Evolutionary conservation across 1,139 yeast genomes (phyloP), one percentile per base, ranked within the genome.

Genomic region (Hyphopichia fennica): DNA sequence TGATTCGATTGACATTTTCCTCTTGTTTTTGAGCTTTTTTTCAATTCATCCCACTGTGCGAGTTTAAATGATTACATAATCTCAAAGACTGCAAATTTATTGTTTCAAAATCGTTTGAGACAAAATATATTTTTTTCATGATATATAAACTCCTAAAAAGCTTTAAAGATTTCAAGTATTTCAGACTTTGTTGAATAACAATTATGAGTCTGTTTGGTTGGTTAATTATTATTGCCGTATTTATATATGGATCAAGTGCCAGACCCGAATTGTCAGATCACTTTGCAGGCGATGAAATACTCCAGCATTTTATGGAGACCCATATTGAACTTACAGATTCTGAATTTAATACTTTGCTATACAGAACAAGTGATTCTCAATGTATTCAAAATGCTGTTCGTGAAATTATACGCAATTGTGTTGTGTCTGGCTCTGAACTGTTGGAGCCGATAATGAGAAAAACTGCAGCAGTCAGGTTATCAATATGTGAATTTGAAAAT

Each of bases 401-500:
- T 2, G 50, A 51, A 1, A 47, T 69, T 8, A 39, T 69, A 11
- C 57, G 61, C 0, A 49, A 51, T 20, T 73, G 79, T 41, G 48
- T 53, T 9, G 43, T 44, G 1, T 39, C 48, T 4, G 77, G 77
- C 0, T 48, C 63, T 1, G 74, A 72, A 14, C 40, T 57, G 1
- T 43, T 73, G n/a, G 58, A 58, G 20, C 58, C 69, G 1, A 39
- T 27, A 11, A 42, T 51, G 19, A 62, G 72, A 29, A 65, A 63
- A 39, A 52, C 53, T n/a, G 67, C 77, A 47, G 81, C 85, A 0
- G 64, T 78, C 1, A 67, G 63, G 47, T 58, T 81, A 11, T 75
- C 84, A 0, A 50, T 79, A 0, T 81, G 86, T 55, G 84, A 81
- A 51, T 77, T 81, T 56, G 63, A 69, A 43, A 75, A 69, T 27